phyloP scores from a whole-genome alignment of 495 filamentous ascomycete species.

The Tuber calosporum region DNA sequence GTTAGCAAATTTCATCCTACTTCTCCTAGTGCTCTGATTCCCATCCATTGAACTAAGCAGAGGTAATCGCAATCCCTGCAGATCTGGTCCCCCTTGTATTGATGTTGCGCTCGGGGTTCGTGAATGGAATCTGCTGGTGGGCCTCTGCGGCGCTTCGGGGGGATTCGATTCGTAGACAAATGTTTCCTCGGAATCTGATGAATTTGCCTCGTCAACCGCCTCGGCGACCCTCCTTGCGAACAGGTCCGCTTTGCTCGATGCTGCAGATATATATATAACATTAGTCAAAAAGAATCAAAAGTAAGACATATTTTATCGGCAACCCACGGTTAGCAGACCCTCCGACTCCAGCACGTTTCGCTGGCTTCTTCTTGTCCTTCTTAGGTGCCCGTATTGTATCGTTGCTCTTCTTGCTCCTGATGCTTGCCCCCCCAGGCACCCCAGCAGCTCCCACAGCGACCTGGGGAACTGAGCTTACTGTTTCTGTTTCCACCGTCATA shows the following conservation, averaged over 20 bases:
- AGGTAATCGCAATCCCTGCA: conserved; percentile 57
- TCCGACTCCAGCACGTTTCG: conserved; percentile 62
- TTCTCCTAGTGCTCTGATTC: conserved; percentile 65
- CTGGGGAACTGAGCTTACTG: conserved; percentile 83
- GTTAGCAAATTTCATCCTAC: conserved; percentile 98
- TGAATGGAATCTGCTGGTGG: conserved; percentile 71
- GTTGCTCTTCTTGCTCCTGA: conserved; percentile 77
- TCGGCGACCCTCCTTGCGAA: conserved; percentile 95
- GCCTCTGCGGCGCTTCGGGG: conserved; percentile 66
- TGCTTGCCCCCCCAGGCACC: conserved; percentile 59
- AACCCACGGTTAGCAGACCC: conserved; percentile 50
- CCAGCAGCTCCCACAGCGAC: conserved; percentile 66
- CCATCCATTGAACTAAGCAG: conserved; percentile 43
- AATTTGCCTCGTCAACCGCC: conserved; percentile 84
- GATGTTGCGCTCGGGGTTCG: conserved; percentile 92
- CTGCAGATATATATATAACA: conserved; percentile 52
- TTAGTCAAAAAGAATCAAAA: conserved; percentile 42
- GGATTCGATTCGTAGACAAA: conserved; percentile 99
- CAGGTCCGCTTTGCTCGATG: conserved; percentile 94
- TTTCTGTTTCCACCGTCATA: conserved; percentile 98
- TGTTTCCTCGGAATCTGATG: conserved; percentile 94
- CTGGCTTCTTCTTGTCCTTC: conserved; percentile 73
- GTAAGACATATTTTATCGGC: neutral
- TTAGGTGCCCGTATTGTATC: conserved; percentile 83
- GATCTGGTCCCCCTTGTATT: conserved; percentile 62